Evolutionary conservation across 2,329 filamentous ascomycete genomes (phyloP), one percentile per base, ranked within the genome.

Genomic region (Rutstroemia sp.): DNA sequence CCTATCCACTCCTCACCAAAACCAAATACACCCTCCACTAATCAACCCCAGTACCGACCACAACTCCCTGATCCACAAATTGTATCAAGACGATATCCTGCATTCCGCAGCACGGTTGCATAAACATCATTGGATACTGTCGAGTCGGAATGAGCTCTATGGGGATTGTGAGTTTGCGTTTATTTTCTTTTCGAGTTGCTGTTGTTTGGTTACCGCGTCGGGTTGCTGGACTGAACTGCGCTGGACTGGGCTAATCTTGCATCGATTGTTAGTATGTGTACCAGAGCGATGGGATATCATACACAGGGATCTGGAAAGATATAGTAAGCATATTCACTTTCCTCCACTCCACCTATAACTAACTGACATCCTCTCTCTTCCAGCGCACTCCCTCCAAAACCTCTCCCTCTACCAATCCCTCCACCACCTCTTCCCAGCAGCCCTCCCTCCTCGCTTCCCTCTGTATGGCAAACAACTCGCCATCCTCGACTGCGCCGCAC

Each of bases 61-160:
- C 12, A 56, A 44, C 19, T 38, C 44, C 4, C 60, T 63, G 58
- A 10, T 60, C 17, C 19, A 52, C 23, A 59, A 25, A 2, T 50
- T 61, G 50, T 58, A 59, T 46, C 10, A 59, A 25, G 60, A 64
- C 38, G 53, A 59, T 51, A 52, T 63, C 25, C 23, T 59, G 8
- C 56, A 58, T 41, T 48, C 57, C 3, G 59, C 57, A 5, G 63
- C 57, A 1, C 55, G 50, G 47, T 47, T 63, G 41, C 57, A 60
- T 39, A 57, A 51, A 17, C 61, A 63, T 53, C 14, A 49, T 39
- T 63, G 61, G 60, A 53, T 62, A 5, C 17, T 62, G n/a, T 17
- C 50, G 37, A 57, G 58, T 34, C 46, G 51, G 38, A 61, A 60
- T 47, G 60, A 60, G 37, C 46, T 46, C 19, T 64, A 56, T 52